Evolutionary conservation across 495 filamentous ascomycete genomes (phyloP).

Genomic region (Xeromyces bisporus): DNA sequence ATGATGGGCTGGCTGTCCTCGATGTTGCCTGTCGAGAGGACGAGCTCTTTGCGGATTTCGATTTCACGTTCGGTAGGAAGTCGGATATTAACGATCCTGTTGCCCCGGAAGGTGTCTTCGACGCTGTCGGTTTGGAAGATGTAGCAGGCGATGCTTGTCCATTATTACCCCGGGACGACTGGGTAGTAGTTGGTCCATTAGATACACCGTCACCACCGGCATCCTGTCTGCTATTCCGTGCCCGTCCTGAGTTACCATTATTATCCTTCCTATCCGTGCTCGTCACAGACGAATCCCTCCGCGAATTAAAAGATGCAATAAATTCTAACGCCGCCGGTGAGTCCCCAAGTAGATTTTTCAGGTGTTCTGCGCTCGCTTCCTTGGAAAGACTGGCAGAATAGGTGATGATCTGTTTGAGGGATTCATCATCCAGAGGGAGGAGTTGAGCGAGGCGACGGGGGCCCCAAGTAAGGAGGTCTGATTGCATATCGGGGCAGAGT

Average conservation of each 20-base stretch:
- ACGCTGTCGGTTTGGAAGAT: conserved; percentile 23
- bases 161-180: conserved; percentile 18
- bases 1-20: conserved; percentile 20
- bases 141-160: conserved; percentile 24
- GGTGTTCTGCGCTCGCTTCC: conserved; percentile 59
- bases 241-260: too few species aligned
- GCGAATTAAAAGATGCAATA: conserved; percentile 76
- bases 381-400: conserved; percentile 60
- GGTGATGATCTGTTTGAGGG: conserved; percentile 62
- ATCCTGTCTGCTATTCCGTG: conserved; percentile 40
- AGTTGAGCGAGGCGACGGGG: conserved; percentile 55
- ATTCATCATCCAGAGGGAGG: conserved; percentile 68
- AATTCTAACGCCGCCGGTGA: conserved; percentile 75
- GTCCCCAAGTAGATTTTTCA: conserved; percentile 78
- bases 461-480: conserved; percentile 31
- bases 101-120: conserved; percentile 49
- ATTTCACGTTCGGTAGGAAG: conserved; percentile 43
- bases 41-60: conserved; percentile 36
- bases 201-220: too few species aligned
- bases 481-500: too few species aligned
- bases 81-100: conserved; percentile 71
- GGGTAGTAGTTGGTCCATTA: conserved; percentile 19
- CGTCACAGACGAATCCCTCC: conserved; percentile 35
- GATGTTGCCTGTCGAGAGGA: conserved; percentile 37
- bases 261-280: conserved; percentile 27